These are phyloP conservation scores for Aspergillus wentii DNA, from an alignment of 495 filamentous ascomycete genomes.

Conservation along the genomic window DNA sequence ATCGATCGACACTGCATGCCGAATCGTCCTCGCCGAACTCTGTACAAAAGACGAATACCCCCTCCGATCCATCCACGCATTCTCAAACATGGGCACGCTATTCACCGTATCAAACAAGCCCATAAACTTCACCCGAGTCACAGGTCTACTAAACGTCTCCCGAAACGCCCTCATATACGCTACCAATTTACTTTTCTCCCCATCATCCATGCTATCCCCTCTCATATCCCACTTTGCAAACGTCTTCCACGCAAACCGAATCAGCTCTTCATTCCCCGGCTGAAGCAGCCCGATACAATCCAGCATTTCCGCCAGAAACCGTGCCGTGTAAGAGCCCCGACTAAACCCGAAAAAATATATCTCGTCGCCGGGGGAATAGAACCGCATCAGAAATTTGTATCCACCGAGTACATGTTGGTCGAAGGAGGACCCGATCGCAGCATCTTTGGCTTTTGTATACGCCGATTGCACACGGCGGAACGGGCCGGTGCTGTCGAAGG, in stretches of 20 bases:
- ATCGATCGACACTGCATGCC: conserved; percentile 65
- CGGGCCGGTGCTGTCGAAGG: conserved; percentile 51
- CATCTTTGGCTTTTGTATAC: conserved; percentile 68
- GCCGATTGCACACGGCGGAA: conserved; percentile 56
- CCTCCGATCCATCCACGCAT: conserved; percentile 65
- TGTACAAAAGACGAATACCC: conserved; percentile 67
- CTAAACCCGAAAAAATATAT: conserved; percentile 77
- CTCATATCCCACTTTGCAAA: conserved; percentile 69
- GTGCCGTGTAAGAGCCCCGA: conserved; percentile 71
- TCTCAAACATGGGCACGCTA: conserved; percentile 65
- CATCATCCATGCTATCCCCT: conserved; percentile 43
- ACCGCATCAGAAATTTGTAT: conserved; percentile 80
- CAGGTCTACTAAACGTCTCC: conserved; percentile 66
- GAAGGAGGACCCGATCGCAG: conserved; percentile 67
- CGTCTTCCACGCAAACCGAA: conserved; percentile 73
- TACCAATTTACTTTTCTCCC: conserved; percentile 55
- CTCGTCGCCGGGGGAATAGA: conserved; percentile 67
- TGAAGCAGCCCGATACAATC: conserved; percentile 70
- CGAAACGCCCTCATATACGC: conserved; percentile 65
- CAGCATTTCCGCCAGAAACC: conserved; percentile 78
- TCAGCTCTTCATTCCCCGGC: conserved; percentile 76
- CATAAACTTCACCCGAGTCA: conserved; percentile 46
- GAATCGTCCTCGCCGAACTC: conserved; percentile 51
- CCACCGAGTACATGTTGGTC: conserved; percentile 71
- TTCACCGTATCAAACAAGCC: conserved; percentile 47